Evolutionary conservation across 805 yeast genomes (phyloP), one percentile per base, ranked within the genome.

Genomic region (Hanseniaspora nectarophila): DNA sequence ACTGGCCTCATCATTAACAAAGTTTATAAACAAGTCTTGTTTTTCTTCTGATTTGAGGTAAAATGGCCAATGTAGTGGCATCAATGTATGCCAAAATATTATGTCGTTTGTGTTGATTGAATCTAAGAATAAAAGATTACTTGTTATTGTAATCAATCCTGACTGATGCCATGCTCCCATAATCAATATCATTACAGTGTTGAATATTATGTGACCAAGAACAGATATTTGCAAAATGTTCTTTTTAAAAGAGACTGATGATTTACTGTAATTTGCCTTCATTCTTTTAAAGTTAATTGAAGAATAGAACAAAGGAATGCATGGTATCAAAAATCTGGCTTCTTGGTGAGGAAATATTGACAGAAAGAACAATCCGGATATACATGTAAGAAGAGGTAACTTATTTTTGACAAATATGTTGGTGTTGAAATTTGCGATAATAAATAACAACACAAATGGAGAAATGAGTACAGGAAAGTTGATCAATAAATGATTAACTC

Each of bases 121-220:
- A 9, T 21, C 10, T 13, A 49, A 42, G 15, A 13, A 12, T 20
- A 21, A 7, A 23, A 20, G 24, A 12, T 34, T n/a, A 1, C 69
- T 70, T 35, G 85, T 67, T 0, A 84, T 82, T 0, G 85, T 82
- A 1, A 90, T 68, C 0, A 92, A 77, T 1, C 99, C 99, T 38
- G 90, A 88, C 69, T 92, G 98, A 60, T 92, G 98, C 26, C 79
- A 71, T 0, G 78, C 63, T 0, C 97, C 97, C 83, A 85, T 81
- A 1, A 89, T 56, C 0, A 80, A 13, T 1, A 79, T 77, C 69
- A 85, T 64, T 0, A 70, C 40, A 0, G 74, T 12, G 40, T 38
- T 46, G 29, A 46, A 46, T 7, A 38, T 2, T 7, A 38, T 16
- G 21, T 28, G 32, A 7, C 43, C 29, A 10, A 35, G 9, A 12